Conservation (phyloP, 441 rosid genomes). For the Eutrema salsugineum region DNA sequence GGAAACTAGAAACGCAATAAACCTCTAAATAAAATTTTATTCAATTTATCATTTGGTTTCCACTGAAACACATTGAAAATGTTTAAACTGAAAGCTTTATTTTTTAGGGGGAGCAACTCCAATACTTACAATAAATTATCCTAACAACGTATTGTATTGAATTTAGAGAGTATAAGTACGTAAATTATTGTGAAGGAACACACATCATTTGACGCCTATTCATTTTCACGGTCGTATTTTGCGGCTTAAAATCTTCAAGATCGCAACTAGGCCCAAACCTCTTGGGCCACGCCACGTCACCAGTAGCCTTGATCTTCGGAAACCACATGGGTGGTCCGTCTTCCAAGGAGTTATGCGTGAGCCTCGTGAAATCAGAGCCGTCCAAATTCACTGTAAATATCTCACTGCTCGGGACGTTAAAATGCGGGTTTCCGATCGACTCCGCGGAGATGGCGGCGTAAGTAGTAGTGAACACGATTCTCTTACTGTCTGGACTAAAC, state of each 20-base stretch:
- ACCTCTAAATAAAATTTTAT: background rate
- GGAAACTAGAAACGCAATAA: no score
- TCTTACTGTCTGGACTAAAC: constrained; percentile 76
- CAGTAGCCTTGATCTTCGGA: constrained; percentile 41
- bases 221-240: constrained; percentile 35
- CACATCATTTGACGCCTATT: constrained; percentile 6
- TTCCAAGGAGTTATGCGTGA: constrained; percentile 71
- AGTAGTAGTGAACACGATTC: constrained; percentile 64
- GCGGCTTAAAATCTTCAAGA: constrained; percentile 74
- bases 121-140: background rate
- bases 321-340: constrained; percentile 89
- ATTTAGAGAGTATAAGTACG: background rate
- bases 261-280: constrained; percentile 42
- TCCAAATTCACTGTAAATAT: constrained; percentile 70
- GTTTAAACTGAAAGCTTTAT: background rate
- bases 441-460: constrained; percentile 77
- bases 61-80: background rate
- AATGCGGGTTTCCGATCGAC: constrained; percentile 75
- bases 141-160: background rate
- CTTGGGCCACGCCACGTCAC: constrained; percentile 49
- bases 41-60: background rate
- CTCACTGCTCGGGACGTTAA: constrained; percentile 75
- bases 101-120: background rate
- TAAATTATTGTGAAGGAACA: background rate
- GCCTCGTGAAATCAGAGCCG: constrained; percentile 69